Base-by-base conservation (phyloP, 176 grass and related monocot genomes). In the Bonia amplexicaulis region DNA sequence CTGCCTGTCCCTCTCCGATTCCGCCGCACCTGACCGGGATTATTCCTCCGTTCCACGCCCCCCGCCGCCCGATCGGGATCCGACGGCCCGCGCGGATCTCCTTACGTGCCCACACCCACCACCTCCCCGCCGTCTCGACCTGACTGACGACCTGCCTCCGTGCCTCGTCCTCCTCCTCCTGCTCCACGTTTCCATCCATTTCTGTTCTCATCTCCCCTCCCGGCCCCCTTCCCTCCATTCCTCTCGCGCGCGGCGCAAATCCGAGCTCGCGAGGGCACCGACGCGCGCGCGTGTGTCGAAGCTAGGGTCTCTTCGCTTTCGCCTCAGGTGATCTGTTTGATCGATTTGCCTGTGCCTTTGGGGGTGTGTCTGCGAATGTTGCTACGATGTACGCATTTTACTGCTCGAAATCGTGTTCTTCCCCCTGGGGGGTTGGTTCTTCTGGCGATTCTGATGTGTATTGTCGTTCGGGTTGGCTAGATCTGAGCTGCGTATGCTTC, bases 11-110 rank as follows among this genome's bases (percentile, higher is more conserved):
- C 66, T 46, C 66, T 84, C 75, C 60, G 58, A 71, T 64, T 69
- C 86, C 73, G n/a, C 55, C 71, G 71, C 72, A 65, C 13, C 71
- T 4, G 58, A 62, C 70, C 29, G 59, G 47, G 74, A 77, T 55
- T 59, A 42, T 55, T 17, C 42, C 44, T 31, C 53, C 22, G 46
- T 37, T 46, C 26, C 57, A 7, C 58, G 69, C 25, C n/a, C n/a
- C 0, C 0, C 2, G 2, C 81, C 75, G 81, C 31, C 40, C 51
- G 82, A 89, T 89, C 40, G 2, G 0, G 8, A 89, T 89, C 82
- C 6, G 31, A 89, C 82, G 82, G 76, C n/a, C 0, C 0, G 2
- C 11, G 5, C 61, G 49, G 35, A 73, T 59, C 59, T 65, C 41
- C 49, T 59, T 26, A 59, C 61, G 70, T 81, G 77, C 77, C 86